Evolutionary conservation across 2,329 filamentous ascomycete species (phyloP).

Genomic region (Hawksworthiomyces lignivorus): DNA sequence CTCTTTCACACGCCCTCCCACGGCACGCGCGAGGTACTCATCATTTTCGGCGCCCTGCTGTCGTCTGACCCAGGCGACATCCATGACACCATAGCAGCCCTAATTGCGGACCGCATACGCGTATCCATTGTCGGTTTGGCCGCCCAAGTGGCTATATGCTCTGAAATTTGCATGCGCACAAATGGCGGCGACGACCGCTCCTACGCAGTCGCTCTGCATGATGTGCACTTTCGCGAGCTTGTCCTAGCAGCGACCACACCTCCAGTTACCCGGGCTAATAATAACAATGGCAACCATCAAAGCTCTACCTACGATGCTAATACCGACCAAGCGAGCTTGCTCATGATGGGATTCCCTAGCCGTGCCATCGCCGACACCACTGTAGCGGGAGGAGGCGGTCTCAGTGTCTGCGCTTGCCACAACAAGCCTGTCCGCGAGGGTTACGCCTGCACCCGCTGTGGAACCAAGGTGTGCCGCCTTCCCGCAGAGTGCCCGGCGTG

Average conservation of each 20-base stretch:
- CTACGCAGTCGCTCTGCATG: constrained; percentile 81
- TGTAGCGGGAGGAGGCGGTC: constrained; percentile 49
- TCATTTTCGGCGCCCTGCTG: constrained; percentile 84
- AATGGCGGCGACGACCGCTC: constrained; percentile 54
- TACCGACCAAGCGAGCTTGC: constrained; percentile 46
- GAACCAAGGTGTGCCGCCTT: constrained; percentile 78
- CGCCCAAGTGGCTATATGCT: constrained; percentile 86
- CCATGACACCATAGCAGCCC: constrained; percentile 73
- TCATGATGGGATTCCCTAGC: constrained; percentile 98
- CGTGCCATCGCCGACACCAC: constrained; percentile 64
- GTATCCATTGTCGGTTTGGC: constrained; percentile 86
- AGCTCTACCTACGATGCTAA: no score
- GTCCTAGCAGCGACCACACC: constrained; percentile 84
- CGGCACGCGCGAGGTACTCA: constrained; percentile 84
- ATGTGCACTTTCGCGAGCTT: constrained; percentile 82
- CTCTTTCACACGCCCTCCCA: constrained; percentile 91
- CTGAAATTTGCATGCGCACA: constrained; percentile 78
- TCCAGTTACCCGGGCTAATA: constrained; percentile 64
- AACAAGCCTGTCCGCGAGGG: constrained; percentile 74
- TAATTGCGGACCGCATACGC: constrained; percentile 75
- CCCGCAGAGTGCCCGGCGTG: constrained; percentile 89
- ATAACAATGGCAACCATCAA: no score
- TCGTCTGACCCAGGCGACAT: constrained; percentile 94
- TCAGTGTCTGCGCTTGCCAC: constrained; percentile 85
- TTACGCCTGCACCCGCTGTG: constrained; percentile 85